Evolutionary conservation across 768 basidiomycete genomes (phyloP).

Genomic region (Leucogyrophana mollusca): DNA sequence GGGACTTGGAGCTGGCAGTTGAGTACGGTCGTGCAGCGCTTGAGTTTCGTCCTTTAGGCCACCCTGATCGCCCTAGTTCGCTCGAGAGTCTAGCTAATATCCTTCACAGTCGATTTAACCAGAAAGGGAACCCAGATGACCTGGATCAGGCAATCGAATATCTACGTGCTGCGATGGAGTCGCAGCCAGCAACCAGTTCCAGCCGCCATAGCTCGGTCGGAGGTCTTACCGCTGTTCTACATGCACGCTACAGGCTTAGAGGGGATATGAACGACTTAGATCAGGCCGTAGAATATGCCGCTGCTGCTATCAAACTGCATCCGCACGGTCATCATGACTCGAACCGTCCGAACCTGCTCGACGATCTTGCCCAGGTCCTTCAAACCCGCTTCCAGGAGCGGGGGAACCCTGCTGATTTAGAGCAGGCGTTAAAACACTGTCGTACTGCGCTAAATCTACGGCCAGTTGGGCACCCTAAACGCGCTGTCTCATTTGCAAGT

Average conservation of each 20-base stretch:
- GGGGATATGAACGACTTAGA: constrained; percentile 23
- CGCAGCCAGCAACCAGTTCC: too few relatives aligned
- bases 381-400: constrained; percentile 1
- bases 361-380: constrained; percentile 14
- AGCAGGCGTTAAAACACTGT: constrained; percentile 8
- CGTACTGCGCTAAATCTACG: constrained; percentile 3
- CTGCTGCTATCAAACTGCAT: constrained; percentile 23
- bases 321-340: constrained; percentile 22
- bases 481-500: constrained; percentile 1
- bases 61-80: constrained; percentile 5
- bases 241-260: constrained; percentile 22
- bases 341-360: neutral
- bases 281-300: constrained; percentile 24
- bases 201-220: too few relatives aligned
- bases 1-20: constrained; percentile 16
- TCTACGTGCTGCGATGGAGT: constrained; percentile 3
- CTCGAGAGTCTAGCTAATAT: constrained; percentile 9
- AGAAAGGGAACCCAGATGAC: constrained; percentile 4
- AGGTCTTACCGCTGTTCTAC: too few relatives aligned
- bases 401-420: constrained; percentile 13
- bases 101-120: constrained; percentile 11
- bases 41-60: constrained; percentile 4
- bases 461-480: constrained; percentile 11
- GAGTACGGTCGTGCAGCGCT: constrained; percentile 1
- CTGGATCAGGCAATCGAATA: constrained; percentile 12